Percentiles rank a stretch among this genome's conserved stretches.
phyloP scores from a whole-genome alignment of 2,329 filamentous ascomycete genomes.

The Phialocephala sp. region DNA sequence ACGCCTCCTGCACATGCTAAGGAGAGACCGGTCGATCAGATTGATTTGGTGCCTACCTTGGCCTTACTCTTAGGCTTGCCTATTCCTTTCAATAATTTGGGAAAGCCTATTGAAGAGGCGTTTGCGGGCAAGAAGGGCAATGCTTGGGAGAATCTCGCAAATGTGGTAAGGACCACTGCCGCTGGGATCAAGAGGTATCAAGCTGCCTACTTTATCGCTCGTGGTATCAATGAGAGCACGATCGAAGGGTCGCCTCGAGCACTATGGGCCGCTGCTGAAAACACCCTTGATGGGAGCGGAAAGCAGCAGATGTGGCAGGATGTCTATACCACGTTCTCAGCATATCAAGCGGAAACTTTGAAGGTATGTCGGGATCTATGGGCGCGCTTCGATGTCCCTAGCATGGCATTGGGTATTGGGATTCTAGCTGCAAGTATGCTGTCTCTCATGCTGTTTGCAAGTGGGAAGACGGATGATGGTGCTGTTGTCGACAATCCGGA shows the following conservation, averaged over 20 bases:
- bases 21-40: conserved; percentile 78
- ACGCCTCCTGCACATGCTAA: conserved; percentile 75
- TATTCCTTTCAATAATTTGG: conserved; percentile 95
- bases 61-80: conserved; percentile 87
- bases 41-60: conserved; percentile 92
- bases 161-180: conserved; percentile 76
- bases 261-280: conserved; percentile 62
- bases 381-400: conserved; percentile 88
- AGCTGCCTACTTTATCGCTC: conserved; percentile 76
- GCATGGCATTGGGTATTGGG: conserved; percentile 80
- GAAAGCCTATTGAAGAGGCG: conserved; percentile 90
- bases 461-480: conserved; percentile 60
- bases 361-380: conserved; percentile 82
- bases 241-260: conserved; percentile 58
- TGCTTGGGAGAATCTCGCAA: conserved; percentile 78
- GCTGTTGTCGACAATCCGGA: conserved; percentile 59
- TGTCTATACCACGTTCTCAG: conserved; percentile 64
- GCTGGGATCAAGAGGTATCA: conserved; percentile 92
- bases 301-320: conserved; percentile 49
- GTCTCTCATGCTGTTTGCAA: conserved; percentile 75
- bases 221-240: conserved; percentile 67
- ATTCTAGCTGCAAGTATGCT: conserved; percentile 73
- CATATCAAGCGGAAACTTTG: conserved; percentile 81
- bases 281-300: conserved; percentile 38
- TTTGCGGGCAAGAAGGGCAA: conserved; percentile 75